Base-by-base conservation (phyloP, 2,329 filamentous ascomycete genomes). In the Stylonectria norvegica region DNA sequence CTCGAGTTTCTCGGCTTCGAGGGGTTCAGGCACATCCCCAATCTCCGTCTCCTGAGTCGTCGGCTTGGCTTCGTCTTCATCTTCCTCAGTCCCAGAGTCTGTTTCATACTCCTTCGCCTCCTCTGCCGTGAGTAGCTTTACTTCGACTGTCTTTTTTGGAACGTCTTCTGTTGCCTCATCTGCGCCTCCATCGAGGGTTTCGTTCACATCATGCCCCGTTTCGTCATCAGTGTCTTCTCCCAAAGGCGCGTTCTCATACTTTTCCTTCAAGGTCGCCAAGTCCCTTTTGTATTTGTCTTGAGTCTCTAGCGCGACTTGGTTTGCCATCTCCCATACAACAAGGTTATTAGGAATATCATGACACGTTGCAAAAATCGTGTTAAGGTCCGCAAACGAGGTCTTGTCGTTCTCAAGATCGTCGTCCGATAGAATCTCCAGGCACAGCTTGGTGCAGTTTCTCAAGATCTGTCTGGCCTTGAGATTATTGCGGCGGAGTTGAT, bases 381-480 rank as follows among this genome's bases (percentile, higher is more conserved):
- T 20, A 9, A 46, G 30, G 19, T 20, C 16, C 16, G 16, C 34
- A 33, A 30, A 46, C 4, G 40, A 37, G 3, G 10, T 3, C 10
- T 6, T 20, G 33, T 46, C 40, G 15, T 43, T 43, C n/a, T 36
- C 23, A 2, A 35, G 14, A 23, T 40, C 25, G 15, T 42, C 35
- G 18, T 43, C 40, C 11, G 34, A 43, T 19, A 43, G 36, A 36
- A 46, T 40, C 32, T 43, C 40, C 1, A 46, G 43, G 2, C 32
- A 34, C 4, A 17, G 16, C n/a, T 22, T 23, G 2, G 33, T 10
- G 3, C 5, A 12, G 4, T 8, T n/a, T 11, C n/a, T 20, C 2
- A 42, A 10, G 3, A 34, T 14, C 6, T 32, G 14, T 22, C 14
- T 39, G 3, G 32, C 36, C 9, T 23, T 19, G 12, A 16, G 15